Evolutionary conservation across 176 grass and related monocot genomes (phyloP), one percentile per base, ranked within the genome.

Genomic region (Rhynchospora pubera): DNA sequence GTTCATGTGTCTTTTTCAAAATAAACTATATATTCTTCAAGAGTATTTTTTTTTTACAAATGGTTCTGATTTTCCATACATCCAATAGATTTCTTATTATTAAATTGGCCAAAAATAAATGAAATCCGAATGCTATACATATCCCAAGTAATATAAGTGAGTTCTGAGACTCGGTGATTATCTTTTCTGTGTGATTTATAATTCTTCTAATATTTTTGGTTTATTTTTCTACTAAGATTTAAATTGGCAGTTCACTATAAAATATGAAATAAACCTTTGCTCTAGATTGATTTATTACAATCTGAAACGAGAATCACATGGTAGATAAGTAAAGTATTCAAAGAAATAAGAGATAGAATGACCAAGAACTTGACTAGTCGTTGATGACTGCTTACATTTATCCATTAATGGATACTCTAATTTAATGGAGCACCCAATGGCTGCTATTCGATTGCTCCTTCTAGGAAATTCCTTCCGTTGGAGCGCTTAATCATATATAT

Each of bases 351-450:
- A 56, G 55, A 30, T 32, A 9, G 23, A 77, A 15, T 44, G 39
- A 21, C 39, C 66, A 55, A 34, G 12, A 19, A 75, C 71, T 76
- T 56, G 50, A 77, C 23, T 56, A 47, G 72, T 77, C 72, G 14
- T 18, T 56, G 14, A 56, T 77, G 72, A 77, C 72, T 55, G 72
- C 50, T 56, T 16, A 30, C 72, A 53, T 77, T 55, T 77, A 77
- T 77, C 72, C 72, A 77, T 52, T 56, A 56, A 18, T 56, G 22
- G 50, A 77, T 77, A 4, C 12, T 53, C 46, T 76, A 16, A 16
- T 77, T 9, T 34, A 32, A 32, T 18, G 52, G 5, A 26, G 16
- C 15, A 43, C 68, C 47, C 18, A 7, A 23, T 50, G 44, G 23
- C 50, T 56, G 11, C 23, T 24, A 74, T 39, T 52, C 72, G 23